Evolutionary conservation across 352 stramenopile genomes (phyloP), one percentile per base, ranked within the genome.

Genomic region (Phytophthora megakarya): DNA sequence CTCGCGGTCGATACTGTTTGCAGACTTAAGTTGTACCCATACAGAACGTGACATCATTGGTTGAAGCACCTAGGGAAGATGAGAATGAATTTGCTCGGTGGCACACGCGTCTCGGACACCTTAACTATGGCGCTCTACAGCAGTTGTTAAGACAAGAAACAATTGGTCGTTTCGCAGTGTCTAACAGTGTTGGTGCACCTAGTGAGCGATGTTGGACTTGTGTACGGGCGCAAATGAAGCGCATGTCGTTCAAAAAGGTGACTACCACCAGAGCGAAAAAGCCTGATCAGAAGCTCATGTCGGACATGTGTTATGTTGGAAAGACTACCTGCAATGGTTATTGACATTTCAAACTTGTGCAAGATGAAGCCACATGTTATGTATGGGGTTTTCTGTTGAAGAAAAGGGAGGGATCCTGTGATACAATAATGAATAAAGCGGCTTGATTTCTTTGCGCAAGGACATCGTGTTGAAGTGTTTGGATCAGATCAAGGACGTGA

Each of bases 241-340:
- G 59, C 9, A 67, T 67, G 49, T 67, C 30, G 7, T 67, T 56
- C 30, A 61, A 67, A 19, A 61, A 32, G 3, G 16, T 33, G 5
- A 23, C 30, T 8, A 50, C 49, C 33, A 26, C 19, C 8, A 42
- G 59, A 30, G 23, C 49, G 22, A 32, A 8, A 3, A 28, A n/a
- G 18, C 59, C 49, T 22, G 61, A 48, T 12, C 59, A 61, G 11
- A 61, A 61, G 19, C 18, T 61, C 13, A 61, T 67, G 59, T 61
- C 59, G 3, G 49, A 68, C 13, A 53, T 53, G 51, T 58, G 45
- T 9, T 62, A 58, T 10, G 18, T 68, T 6, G 44, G n/a, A n/a
- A 37, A 3, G 23, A 4, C 37, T 50, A 38, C 16, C 18, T 28
- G 55, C 45, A 19, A 55, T 42, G 61, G 52, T 1, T 69, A 63